Percentiles rank a stretch among this genome's conserved stretches.
These are phyloP conservation scores for Leccinum subspadiceum DNA, from an alignment of 1,284 basidiomycete genomes.

Conservation along the genomic window DNA sequence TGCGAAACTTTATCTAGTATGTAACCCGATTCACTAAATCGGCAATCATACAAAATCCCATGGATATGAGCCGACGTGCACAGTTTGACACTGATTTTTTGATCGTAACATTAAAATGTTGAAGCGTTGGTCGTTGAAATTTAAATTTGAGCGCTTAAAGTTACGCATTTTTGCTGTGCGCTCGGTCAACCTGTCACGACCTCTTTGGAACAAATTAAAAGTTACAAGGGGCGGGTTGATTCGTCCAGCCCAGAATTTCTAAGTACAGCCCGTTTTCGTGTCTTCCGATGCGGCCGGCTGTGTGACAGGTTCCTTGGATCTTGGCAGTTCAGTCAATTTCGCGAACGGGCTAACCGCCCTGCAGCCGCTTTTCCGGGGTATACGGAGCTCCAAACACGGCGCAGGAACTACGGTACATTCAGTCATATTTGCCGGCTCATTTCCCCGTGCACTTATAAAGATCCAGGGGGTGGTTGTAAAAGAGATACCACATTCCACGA, in stretches of 20 bases:
- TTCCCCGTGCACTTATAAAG: background rate
- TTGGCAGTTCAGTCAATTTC: background rate
- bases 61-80: background rate
- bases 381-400: background rate
- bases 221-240: background rate
- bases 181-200: no score
- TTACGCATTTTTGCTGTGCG: no score
- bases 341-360: background rate
- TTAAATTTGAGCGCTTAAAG: no score
- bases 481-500: background rate
- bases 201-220: no score
- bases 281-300: background rate
- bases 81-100: background rate
- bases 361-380: background rate
- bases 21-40: background rate
- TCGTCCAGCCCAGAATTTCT: background rate
- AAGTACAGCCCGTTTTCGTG: background rate
- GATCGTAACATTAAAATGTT: background rate
- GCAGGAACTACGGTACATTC: background rate
- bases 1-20: background rate
- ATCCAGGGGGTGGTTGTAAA: background rate
- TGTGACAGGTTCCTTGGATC: background rate
- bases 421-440: background rate
- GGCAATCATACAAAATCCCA: background rate
- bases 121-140: no score